Conservation (phyloP, 2,329 filamentous ascomycete species). For the Ustilaginoidea virens region DNA sequence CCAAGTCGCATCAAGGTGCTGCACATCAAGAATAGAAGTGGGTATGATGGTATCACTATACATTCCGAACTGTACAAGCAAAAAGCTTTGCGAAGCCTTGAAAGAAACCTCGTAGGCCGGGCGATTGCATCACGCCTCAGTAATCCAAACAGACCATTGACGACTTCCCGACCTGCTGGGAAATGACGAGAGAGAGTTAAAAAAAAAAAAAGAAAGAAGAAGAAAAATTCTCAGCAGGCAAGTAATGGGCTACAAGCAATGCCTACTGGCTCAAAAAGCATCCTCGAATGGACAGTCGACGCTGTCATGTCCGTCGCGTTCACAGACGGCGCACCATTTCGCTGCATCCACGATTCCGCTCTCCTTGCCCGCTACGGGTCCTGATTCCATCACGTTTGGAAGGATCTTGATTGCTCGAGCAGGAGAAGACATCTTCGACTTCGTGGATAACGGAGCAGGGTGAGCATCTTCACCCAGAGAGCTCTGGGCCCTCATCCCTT, state of each 20-base stretch:
- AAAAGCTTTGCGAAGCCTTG: conserved; percentile 9
- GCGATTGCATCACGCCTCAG: conserved; percentile 8
- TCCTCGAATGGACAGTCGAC: conserved; percentile 91
- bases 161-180: no score
- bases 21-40: conserved; percentile 9
- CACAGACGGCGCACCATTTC: conserved; percentile 96
- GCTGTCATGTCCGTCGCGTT: conserved; percentile 91
- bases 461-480: conserved; percentile 28
- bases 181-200: no score
- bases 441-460: conserved; percentile 38
- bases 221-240: no score
- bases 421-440: conserved; percentile 23
- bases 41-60: conserved; percentile 21
- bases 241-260: conserved; percentile 1
- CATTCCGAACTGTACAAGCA: conserved; percentile 12
- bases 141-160: no score
- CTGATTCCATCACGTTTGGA: conserved; percentile 47
- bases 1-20: no score
- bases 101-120: conserved; percentile 7
- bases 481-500: conserved; percentile 24
- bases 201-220: background rate
- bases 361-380: conserved; percentile 62
- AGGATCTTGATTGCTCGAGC: conserved; percentile 30
- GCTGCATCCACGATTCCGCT: conserved; percentile 64
- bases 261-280: conserved; percentile 18